phyloP scores from a whole-genome alignment of 371 early-diverging fungal species.

The Mortierella sp. region DNA sequence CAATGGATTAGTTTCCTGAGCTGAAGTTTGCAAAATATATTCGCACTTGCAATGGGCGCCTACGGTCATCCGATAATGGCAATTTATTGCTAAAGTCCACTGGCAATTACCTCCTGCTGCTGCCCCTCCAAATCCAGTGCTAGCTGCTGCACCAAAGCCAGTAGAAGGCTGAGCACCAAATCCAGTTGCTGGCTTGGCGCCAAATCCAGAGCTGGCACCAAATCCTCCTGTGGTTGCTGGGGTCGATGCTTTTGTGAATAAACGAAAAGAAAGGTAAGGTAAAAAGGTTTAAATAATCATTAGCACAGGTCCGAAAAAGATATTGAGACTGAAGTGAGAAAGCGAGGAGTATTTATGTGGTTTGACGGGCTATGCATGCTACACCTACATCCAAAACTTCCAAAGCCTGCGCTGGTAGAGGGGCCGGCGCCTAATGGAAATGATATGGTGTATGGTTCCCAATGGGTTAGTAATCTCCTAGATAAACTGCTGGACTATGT shows the following conservation, averaged over 20 bases:
- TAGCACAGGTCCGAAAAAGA: neutral
- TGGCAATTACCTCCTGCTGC: slow-evolving; percentile 14
- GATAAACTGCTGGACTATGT: no score
- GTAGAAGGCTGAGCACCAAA: slow-evolving; percentile 50
- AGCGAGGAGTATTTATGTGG: no score
- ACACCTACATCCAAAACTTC: slow-evolving; percentile 54
- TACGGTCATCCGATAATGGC: slow-evolving; percentile 55
- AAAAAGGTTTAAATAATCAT: neutral
- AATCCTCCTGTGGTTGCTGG: slow-evolving; percentile 58
- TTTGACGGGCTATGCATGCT: slow-evolving; percentile 10
- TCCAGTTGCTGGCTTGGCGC: slow-evolving; percentile 54
- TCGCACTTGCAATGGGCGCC: slow-evolving; percentile 30
- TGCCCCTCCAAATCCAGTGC: slow-evolving; percentile 60
- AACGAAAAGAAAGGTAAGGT: neutral
- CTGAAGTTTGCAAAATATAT: slow-evolving; percentile 47
- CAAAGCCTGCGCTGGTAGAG: slow-evolving; percentile 57
- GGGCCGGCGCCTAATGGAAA: slow-evolving; percentile 59
- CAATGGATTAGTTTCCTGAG: slow-evolving; percentile 29
- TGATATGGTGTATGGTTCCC: slow-evolving; percentile 3
- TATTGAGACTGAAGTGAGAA: slow-evolving; percentile 12
- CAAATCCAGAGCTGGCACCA: slow-evolving; percentile 58
- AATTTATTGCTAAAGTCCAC: slow-evolving; percentile 25
- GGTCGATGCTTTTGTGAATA: neutral
- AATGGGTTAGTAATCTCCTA: neutral
- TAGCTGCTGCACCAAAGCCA: slow-evolving; percentile 52